Base-by-base conservation (phyloP, 805 yeast genomes). In the Metschnikowia reukaufii region DNA sequence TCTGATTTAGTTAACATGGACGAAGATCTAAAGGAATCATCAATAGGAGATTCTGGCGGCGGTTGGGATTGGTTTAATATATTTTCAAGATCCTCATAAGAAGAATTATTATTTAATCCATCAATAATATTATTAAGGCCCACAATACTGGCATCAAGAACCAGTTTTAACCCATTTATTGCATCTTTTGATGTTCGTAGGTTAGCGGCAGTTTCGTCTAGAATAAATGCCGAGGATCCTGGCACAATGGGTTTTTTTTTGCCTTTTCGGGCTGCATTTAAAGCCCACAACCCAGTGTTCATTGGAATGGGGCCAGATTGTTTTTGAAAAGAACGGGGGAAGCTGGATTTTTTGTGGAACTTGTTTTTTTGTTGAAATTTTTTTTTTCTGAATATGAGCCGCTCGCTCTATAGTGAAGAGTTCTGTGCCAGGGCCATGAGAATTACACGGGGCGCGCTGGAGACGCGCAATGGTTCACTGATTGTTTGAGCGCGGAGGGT, bases 201-300 rank as follows among this genome's bases (percentile, higher is more conserved):
- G 39, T 47, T 49, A 20, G 39, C 20, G 5, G 29, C 39, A 35
- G 55, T 46, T 54, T 78, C 81, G 41, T 62, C 62, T 29, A 76
- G 66, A 39, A 78, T 66, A 81, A 82, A 79, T 50, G 66, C 73
- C 10, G 80, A 74, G 2, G 82, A 64, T 6, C 83, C 85, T 1
- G 81, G 81, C 4, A 74, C 66, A n/a, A 61, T 51, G 27, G 60
- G 63, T 32, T 55, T 49, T 19, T 51, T 49, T 36, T 44, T 46
- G 46, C 53, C 52, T 23, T 59, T 60, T 45, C 58, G 59, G 44
- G 68, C 65, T 16, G 72, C 72, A 36, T 57, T 60, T 40, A 64
- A 54, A 31, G 68, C 72, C 73, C 73, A 68, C 44, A 63, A 58
- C 16, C 54, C 49, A 13, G 19, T 9, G 21, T 38, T 37, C 47